Evolutionary conservation across 2,329 filamentous ascomycete genomes (phyloP), one percentile per base, ranked within the genome.

Genomic region (Neocatenulostroma microsporum): DNA sequence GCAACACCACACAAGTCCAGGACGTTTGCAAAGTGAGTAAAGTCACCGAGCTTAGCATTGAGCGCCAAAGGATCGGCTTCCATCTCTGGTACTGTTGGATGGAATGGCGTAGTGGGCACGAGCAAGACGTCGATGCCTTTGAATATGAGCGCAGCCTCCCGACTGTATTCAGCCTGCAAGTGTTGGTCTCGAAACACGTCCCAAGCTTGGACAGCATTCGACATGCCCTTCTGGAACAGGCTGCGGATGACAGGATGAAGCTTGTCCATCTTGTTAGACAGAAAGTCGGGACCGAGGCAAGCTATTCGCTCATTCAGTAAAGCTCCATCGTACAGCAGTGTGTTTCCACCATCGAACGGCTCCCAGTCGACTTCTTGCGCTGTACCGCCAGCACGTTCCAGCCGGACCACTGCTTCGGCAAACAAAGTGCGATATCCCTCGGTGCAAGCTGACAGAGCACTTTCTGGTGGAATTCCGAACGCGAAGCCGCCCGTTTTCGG

Each of bases 11-110:
- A 69, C 47, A 76, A 63, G 52, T 79, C 74, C 13, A 79, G 54
- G 19, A 79, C 72, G 46, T 79, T 79, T 12, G 69, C 76, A 48
- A 72, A 77, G 48, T 78, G 75, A 0, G 74, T 76, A 39, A 76
- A 78, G 25, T 64, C 68, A 4, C 73, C 72, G 5, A 76, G 50
- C 3, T 63, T 54, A 3, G 70, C 70, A 46, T 79, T 79, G 48
- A 71, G 65, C 12, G 53, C 56, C 15, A 79, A 62, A 0, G 74
- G 74, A 27, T 75, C 68, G 3, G 56, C 56, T 1, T 63, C 57
- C 30, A 79, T 62, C 40, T 74, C 64, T 13, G 66, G 60, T 3
- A 76, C 63, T 0, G 67, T 74, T 25, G 75, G 74, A 40, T 57
- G 54, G 26, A 43, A 49, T 5, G 52, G 43, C 11, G 72, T 61